Percentiles rank a stretch among this genome's conserved stretches.
Conservation (phyloP, 129 eudicot genomes). For the Mikania micrantha region DNA sequence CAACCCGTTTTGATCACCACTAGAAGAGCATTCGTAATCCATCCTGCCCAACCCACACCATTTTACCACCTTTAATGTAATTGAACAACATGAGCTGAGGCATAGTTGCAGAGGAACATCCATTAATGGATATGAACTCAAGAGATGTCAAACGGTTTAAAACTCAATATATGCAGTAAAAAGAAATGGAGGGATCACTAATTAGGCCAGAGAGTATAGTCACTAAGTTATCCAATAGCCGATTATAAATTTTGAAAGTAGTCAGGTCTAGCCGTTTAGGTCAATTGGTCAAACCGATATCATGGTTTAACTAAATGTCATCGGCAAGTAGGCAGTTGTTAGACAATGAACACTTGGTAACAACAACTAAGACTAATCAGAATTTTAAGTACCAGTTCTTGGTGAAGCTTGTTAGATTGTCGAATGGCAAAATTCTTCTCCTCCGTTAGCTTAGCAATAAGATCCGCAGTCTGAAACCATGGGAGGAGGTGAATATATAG, state of each 20-base stretch:
- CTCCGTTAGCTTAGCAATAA: slow-evolving; percentile 59
- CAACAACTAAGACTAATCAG: not conserved
- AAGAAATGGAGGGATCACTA: not conserved
- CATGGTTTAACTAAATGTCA: not conserved
- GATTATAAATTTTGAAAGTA: not conserved
- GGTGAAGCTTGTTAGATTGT: slow-evolving; percentile 68
- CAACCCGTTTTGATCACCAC: not conserved
- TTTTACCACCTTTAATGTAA: not conserved
- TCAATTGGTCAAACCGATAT: not conserved
- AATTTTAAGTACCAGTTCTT: slow-evolving; percentile 59
- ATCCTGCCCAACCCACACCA: not conserved
- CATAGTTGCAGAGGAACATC: not conserved
- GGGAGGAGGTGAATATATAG: not conserved
- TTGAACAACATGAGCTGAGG: not conserved
- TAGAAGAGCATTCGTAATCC: not conserved
- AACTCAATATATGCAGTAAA: not conserved
- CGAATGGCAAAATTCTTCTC: slow-evolving; percentile 58
- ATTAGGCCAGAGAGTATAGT: not conserved
- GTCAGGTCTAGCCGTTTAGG: not conserved
- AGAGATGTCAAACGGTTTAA: not conserved
- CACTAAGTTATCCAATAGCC: not conserved
- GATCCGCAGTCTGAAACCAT: slow-evolving; percentile 41
- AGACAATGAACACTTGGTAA: not conserved
- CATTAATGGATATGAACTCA: not conserved
- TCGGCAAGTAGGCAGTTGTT: not conserved